Evolutionary conservation across 768 basidiomycete species (phyloP).

Genomic region (Suillus fuscotomentosus): DNA sequence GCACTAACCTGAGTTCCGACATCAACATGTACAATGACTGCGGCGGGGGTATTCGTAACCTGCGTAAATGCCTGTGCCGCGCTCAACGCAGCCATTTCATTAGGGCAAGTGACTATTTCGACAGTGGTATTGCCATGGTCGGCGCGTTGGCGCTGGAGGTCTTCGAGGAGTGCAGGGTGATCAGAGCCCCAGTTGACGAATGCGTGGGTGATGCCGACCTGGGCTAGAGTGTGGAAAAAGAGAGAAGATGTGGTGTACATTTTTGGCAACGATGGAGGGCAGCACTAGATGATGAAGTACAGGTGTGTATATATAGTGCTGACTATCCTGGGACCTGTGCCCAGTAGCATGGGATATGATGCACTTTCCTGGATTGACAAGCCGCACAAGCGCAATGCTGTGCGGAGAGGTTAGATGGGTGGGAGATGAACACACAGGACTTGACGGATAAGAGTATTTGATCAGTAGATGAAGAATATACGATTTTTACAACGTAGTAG

Average conservation of each 20-base stretch:
- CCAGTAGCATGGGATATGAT: background rate
- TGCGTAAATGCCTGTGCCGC: constrained; percentile 73
- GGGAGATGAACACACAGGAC: background rate
- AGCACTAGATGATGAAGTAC: too few relatives aligned
- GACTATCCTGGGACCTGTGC: background rate
- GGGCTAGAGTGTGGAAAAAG: constrained; percentile 52
- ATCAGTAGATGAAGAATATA: background rate
- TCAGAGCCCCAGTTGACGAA: constrained; percentile 81
- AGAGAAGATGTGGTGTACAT: constrained; percentile 63
- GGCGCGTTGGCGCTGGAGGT: constrained; percentile 55
- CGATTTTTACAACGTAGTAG: background rate
- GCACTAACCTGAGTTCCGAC: constrained; percentile 60
- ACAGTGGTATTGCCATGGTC: constrained; percentile 36
- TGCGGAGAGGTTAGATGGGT: background rate
- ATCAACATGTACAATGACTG: constrained; percentile 74
- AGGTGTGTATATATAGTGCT: background rate
- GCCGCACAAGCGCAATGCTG: background rate
- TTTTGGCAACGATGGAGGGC: constrained; percentile 4
- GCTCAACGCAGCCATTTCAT: constrained; percentile 74
- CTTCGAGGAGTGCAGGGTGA: constrained; percentile 70
- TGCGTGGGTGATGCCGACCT: constrained; percentile 62
- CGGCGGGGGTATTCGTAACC: constrained; percentile 63
- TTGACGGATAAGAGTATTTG: background rate
- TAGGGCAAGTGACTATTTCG: constrained; percentile 66
- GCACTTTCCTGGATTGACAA: background rate